Conservation (phyloP, 176 grass and related monocot genomes). For the Phragmites australis region DNA sequence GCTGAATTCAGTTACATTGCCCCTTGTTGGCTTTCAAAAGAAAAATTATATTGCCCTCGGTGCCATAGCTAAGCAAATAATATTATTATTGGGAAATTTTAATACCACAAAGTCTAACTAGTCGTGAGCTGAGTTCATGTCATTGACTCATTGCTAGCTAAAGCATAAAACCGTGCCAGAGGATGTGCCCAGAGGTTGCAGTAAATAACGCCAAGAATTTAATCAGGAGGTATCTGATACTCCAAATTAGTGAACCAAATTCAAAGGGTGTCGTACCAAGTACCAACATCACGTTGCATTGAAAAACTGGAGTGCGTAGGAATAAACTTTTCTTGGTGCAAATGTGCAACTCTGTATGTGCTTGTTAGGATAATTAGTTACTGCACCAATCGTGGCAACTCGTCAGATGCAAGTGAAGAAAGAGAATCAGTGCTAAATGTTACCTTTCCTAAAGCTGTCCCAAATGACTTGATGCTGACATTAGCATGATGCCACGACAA, state of each 20-base stretch:
- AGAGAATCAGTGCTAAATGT: slow-evolving; percentile 15
- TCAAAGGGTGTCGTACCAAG: not conserved
- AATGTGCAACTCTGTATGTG: not conserved
- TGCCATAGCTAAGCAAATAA: too few relatives aligned
- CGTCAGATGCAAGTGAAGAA: not conserved
- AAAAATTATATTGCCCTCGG: too few relatives aligned
- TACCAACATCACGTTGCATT: not conserved
- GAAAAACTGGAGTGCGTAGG: not conserved
- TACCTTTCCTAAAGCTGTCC: not conserved
- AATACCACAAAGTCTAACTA: too few relatives aligned
- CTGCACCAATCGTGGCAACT: not conserved
- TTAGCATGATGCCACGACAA: not conserved
- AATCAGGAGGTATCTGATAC: slow-evolving; percentile 21
- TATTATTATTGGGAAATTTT: too few relatives aligned
- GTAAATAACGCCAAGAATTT: not conserved
- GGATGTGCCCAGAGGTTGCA: not conserved
- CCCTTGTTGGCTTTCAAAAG: too few relatives aligned
- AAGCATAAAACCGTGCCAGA: not conserved
- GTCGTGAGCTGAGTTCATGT: not conserved
- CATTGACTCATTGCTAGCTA: not conserved
- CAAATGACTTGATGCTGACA: not conserved
- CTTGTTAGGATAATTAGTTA: not conserved
- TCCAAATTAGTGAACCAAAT: not conserved
- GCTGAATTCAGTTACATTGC: too few relatives aligned
- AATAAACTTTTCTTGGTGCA: slow-evolving; percentile 10